These are phyloP conservation scores for Leishmania amazonensis DNA, from an alignment of 208 protist species.

Conservation along the genomic window DNA sequence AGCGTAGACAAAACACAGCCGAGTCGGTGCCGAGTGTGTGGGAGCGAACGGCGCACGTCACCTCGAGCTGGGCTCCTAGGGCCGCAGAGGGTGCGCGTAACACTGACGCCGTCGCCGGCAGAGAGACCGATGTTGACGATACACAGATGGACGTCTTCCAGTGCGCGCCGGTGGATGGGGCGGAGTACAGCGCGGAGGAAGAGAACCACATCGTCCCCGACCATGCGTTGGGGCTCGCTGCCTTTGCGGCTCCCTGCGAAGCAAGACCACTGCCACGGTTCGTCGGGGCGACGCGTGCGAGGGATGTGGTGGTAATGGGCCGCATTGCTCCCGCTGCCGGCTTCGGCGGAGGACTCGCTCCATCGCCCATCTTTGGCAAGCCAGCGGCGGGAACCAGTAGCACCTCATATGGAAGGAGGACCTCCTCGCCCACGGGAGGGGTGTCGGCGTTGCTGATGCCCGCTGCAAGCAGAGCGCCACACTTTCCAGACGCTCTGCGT, in stretches of 20 bases:
- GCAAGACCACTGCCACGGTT: neutral
- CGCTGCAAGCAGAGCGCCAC: neutral
- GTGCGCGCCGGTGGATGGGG: neutral
- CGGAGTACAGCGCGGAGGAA: conserved; percentile 20
- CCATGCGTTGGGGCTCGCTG: neutral
- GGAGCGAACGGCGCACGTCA: conserved; percentile 18
- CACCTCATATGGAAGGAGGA: conserved; percentile 22
- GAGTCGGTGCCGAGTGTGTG: conserved; percentile 13
- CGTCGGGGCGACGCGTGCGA: neutral
- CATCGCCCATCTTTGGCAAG: neutral
- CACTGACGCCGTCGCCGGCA: neutral
- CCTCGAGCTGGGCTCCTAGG: conserved; percentile 15
- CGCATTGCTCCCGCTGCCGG: neutral
- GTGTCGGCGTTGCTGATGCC: neutral
- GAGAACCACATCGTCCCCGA: conserved; percentile 13
- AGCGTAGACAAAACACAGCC: conserved; percentile 37
- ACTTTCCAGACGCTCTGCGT: neutral
- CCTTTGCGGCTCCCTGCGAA: neutral
- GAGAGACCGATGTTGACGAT: conserved; percentile 3
- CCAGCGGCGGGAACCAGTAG: conserved; percentile 8
- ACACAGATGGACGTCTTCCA: conserved; percentile 18
- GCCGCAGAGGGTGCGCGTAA: conserved; percentile 11
- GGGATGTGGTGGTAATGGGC: neutral
- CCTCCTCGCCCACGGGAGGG: neutral
- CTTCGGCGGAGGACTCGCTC: neutral